Conservation (phyloP, 169 alveolate species). For the Eimeria praecox region DNA sequence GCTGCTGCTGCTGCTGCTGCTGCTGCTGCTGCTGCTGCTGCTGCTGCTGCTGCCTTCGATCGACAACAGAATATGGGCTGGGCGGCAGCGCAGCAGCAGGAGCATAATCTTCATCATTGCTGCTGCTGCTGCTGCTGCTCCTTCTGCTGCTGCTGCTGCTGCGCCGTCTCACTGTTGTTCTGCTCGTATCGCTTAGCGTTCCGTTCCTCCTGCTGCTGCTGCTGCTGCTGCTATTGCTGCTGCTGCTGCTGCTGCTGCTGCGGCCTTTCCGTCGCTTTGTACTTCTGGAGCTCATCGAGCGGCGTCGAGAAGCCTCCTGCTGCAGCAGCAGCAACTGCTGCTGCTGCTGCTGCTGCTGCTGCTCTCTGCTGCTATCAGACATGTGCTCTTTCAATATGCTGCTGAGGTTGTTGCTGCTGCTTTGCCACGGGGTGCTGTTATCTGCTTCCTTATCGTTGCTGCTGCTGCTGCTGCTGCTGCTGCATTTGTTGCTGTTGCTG, state of each 20-base stretch:
- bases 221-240: constrained; percentile 14
- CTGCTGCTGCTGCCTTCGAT: neutral
- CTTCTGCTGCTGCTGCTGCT: neutral
- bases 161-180: neutral
- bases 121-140: constrained; percentile 43
- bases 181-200: neutral
- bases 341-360: constrained; percentile 32
- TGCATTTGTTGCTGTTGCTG: neutral
- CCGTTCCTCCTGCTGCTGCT: constrained; percentile 4
- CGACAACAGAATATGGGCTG: neutral
- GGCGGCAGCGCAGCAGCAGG: neutral
- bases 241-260: constrained; percentile 23
- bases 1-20: constrained; percentile 4
- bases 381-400: neutral
- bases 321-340: neutral
- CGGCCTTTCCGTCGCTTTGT: neutral
- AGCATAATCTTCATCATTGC: neutral
- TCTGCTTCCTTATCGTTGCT: constrained; percentile 6
- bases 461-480: constrained; percentile 50
- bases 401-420: constrained; percentile 34
- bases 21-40: constrained; percentile 12
- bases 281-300: neutral
- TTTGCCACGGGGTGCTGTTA: constrained; percentile 34
- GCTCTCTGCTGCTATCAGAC: neutral
- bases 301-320: neutral